Evolutionary conservation across 306 rosid species (phyloP), one percentile per base, ranked within the genome.

Genomic region (Castanospermum australe): DNA sequence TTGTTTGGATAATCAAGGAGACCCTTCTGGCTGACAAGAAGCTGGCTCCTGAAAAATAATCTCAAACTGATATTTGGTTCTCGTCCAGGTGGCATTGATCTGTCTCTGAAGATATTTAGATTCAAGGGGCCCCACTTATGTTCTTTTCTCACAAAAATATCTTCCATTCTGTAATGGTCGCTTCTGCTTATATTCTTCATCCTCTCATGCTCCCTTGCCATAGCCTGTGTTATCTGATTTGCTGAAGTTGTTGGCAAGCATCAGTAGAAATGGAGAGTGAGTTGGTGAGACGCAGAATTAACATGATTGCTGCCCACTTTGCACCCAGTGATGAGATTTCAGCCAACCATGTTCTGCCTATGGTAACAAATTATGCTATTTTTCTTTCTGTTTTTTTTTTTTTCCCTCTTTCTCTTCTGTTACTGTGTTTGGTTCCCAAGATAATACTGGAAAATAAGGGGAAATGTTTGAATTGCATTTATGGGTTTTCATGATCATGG

Each of bases 281-380:
- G 33, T 83, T 79, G 30, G 93, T 85, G 50, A 87, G 84, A 18
- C 95, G 97, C 47, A 90, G 97, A 79, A 76, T 92, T 87, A 82
- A 81, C 83, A 66, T 54, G 67, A 80, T 92, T 13, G 78, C 95
- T 6, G 82, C 93, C 0, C 97, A 92, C 86, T 84, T 92, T 70
- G 71, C 85, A 30, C 82, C 89, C 12, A 68, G 6, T 24, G 92
- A 86, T 60, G 97, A 92, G 44, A 72, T 87, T 67, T 84, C 93
- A 38, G n/a, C 87, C 11, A 47, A 82, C 59, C 87, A 81, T 54
- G 50, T 90, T 79, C 89, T 87, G 15, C 93, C 95, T 42, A 77
- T 89, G 95, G 93, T 90, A 87, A 67, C 13, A 2, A 56, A 5
- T 56, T 25, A 0, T 39, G 4, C 22, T 18, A 15, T 3, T 20